Conservation (phyloP, 2,329 filamentous ascomycete species). For the Cadophora gregata region DNA sequence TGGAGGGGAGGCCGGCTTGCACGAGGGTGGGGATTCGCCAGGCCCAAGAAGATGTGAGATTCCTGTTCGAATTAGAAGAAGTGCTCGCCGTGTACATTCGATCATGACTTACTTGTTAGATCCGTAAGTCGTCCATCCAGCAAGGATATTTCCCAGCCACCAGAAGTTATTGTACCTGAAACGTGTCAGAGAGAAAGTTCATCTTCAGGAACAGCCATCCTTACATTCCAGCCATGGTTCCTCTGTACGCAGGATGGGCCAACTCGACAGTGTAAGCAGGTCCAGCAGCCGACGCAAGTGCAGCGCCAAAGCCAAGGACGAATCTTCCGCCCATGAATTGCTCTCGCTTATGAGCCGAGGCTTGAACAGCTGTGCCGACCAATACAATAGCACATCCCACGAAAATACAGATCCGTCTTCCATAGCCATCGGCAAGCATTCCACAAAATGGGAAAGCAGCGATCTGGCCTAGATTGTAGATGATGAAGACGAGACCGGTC, state of each 20-base stretch:
- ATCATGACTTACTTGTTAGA: slow-evolving; percentile 44
- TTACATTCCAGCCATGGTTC: slow-evolving; percentile 62
- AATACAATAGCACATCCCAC: slow-evolving; percentile 59
- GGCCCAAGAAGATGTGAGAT: slow-evolving; percentile 52
- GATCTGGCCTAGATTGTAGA: slow-evolving; percentile 57
- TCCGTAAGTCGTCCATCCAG: slow-evolving; percentile 58
- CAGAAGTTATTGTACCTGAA: slow-evolving; percentile 50
- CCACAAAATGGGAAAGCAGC: slow-evolving; percentile 58
- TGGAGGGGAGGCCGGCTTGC: slow-evolving; percentile 52
- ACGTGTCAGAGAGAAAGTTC: neutral
- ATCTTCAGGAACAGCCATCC: neutral
- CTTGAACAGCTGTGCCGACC: slow-evolving; percentile 56
- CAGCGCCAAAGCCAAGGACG: slow-evolving; percentile 62
- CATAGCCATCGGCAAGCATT: slow-evolving; percentile 57
- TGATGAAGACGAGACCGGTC: slow-evolving; percentile 54
- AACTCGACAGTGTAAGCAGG: slow-evolving; percentile 70
- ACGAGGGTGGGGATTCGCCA: slow-evolving; percentile 66
- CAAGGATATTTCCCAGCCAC: slow-evolving; percentile 59
- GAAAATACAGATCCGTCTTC: slow-evolving; percentile 61
- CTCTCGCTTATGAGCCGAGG: slow-evolving; percentile 51
- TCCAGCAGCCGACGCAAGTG: slow-evolving; percentile 63
- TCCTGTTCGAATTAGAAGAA: slow-evolving; percentile 40
- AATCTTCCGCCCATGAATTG: slow-evolving; percentile 64
- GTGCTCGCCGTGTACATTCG: neutral
- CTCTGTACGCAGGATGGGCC: slow-evolving; percentile 66